phyloP scores from a whole-genome alignment of 2,329 filamentous ascomycete species.

The Pseudogymnoascus sp. region DNA sequence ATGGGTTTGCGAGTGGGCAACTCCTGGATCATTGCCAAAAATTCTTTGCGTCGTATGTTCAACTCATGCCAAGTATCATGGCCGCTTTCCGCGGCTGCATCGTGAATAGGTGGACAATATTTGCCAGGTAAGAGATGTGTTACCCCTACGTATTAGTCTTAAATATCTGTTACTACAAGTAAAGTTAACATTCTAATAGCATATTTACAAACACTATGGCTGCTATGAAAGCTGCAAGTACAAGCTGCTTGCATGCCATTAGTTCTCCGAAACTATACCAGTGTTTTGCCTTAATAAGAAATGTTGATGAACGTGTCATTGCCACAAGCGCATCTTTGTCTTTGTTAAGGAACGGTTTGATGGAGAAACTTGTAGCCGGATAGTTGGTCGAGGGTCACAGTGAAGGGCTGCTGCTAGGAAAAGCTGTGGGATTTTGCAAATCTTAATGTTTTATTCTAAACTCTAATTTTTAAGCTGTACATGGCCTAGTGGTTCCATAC shows the following conservation, averaged over 20 bases:
- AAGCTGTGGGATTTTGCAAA: neutral
- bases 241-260: neutral
- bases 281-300: neutral
- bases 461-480: neutral
- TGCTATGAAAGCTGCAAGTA: neutral
- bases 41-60: conserved; percentile 18
- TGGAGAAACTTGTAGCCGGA: neutral
- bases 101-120: conserved; percentile 14
- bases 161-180: neutral
- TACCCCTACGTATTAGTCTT: neutral
- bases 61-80: conserved; percentile 15
- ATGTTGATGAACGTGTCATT: neutral
- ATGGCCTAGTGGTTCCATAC: neutral
- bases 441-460: neutral
- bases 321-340: neutral
- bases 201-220: conserved; percentile 9
- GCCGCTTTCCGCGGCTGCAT: conserved; percentile 14
- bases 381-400: neutral
- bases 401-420: neutral
- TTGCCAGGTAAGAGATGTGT: conserved; percentile 1
- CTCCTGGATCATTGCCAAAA: conserved; percentile 15
- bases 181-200: neutral
- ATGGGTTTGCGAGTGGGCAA: conserved; percentile 7
- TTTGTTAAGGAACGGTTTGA: neutral
- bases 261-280: neutral